Percentiles rank a stretch among this genome's conserved stretches.
Evolutionary conservation across 2,329 filamentous ascomycete species (phyloP).

Genomic region (Rutstroemia sydowiana): DNA sequence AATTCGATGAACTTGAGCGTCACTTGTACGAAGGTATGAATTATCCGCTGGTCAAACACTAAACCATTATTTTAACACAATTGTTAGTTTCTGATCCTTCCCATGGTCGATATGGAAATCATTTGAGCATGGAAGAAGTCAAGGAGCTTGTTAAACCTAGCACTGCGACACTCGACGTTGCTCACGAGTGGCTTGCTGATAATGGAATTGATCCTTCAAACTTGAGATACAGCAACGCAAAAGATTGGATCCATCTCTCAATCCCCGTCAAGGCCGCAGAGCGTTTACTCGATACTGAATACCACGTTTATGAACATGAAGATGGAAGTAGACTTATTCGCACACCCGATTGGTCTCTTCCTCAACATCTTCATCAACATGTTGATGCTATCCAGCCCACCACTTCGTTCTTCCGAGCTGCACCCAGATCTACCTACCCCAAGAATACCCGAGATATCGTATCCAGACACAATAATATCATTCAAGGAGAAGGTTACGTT

Average conservation of each 20-base stretch:
- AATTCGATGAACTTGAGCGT: conserved; percentile 47
- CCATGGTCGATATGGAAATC: conserved; percentile 47
- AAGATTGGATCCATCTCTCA: conserved; percentile 49
- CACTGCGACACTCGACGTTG: conserved; percentile 42
- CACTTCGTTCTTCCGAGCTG: conserved; percentile 46
- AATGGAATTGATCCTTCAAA: conserved; percentile 40
- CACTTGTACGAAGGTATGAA: conserved; percentile 43
- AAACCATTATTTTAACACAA: background rate
- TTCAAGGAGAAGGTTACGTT: background rate
- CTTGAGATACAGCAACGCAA: conserved; percentile 42
- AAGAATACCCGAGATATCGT: background rate
- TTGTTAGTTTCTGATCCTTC: conserved; percentile 42
- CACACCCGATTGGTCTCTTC: conserved; percentile 50
- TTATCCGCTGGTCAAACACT: background rate
- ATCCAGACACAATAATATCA: conserved; percentile 5
- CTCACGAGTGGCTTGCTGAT: conserved; percentile 48
- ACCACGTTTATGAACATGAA: conserved; percentile 44
- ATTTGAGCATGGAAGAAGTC: conserved; percentile 45
- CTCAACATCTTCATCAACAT: conserved; percentile 47
- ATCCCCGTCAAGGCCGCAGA: conserved; percentile 46
- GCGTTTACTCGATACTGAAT: conserved; percentile 44
- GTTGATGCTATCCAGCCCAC: conserved; percentile 55
- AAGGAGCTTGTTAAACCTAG: conserved; percentile 45
- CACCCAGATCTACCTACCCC: conserved; percentile 2
- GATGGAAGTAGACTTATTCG: conserved; percentile 46